These are phyloP conservation scores for Colletotrichum sp. DNA, from an alignment of 2,329 filamentous ascomycete species.

Conservation along the genomic window DNA sequence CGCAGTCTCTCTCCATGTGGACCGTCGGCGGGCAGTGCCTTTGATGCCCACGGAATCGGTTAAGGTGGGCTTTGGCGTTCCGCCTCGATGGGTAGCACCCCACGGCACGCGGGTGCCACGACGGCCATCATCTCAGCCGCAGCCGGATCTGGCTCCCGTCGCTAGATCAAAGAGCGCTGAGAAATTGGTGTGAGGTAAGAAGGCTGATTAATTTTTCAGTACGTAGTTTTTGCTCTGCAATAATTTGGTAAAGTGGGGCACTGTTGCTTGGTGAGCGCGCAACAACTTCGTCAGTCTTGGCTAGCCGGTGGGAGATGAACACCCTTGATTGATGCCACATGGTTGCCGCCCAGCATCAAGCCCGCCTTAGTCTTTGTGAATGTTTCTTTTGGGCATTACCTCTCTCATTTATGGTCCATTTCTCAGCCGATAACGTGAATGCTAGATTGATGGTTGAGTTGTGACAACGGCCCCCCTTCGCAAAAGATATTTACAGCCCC, in stretches of 20 bases:
- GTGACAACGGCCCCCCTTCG: rapidly evolving
- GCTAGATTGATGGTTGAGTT: background rate
- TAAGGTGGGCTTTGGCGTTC: background rate
- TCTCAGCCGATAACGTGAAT: background rate
- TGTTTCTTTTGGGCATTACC: background rate
- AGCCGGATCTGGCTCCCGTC: background rate
- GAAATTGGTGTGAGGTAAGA: background rate
- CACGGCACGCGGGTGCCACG: background rate
- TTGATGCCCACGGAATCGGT: background rate
- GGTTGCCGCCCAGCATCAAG: background rate
- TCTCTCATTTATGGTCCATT: background rate
- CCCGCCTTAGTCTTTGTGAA: background rate
- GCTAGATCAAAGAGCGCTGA: background rate
- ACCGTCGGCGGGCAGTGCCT: background rate
- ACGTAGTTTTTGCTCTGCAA: background rate
- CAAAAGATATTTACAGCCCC: background rate
- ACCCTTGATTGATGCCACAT: background rate
- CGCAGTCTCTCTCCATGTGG: background rate
- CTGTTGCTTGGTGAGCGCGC: background rate
- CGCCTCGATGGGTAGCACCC: background rate
- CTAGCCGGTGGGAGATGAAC: background rate
- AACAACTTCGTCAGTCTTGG: background rate
- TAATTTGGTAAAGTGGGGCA: too few relatives aligned
- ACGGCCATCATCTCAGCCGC: background rate
- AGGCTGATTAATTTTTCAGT: background rate